Percentiles rank a stretch among this genome's conserved stretches.
Evolutionary conservation across 2,329 filamentous ascomycete species (phyloP).

Genomic region (Phyllosticta citribraziliensis): DNA sequence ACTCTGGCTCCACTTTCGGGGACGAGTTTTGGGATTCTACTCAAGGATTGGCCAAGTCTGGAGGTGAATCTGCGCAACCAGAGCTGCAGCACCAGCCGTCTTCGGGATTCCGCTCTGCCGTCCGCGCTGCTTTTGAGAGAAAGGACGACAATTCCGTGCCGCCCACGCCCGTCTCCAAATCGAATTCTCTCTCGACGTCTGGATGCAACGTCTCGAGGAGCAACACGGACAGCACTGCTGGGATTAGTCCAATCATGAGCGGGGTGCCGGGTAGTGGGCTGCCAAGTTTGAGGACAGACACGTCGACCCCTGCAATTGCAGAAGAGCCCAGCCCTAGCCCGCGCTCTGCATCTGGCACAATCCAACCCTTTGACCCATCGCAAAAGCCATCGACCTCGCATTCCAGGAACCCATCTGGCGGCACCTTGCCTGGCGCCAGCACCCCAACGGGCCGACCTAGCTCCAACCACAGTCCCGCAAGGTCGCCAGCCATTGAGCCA

Average conservation of each 20-base stretch:
- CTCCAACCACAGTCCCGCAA: slow-evolving; percentile 51
- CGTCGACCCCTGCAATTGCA: slow-evolving; percentile 44
- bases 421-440: slow-evolving; percentile 30
- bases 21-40: slow-evolving; percentile 20
- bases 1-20: slow-evolving; percentile 18
- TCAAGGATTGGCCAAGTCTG: neutral
- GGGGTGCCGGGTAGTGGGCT: slow-evolving; percentile 38
- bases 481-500: slow-evolving; percentile 43
- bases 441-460: slow-evolving; percentile 47
- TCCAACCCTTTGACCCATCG: slow-evolving; percentile 4
- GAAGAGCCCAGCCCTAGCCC: slow-evolving; percentile 40
- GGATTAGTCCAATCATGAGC: slow-evolving; percentile 57
- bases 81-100: slow-evolving; percentile 44
- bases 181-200: slow-evolving; percentile 24
- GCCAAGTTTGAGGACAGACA: slow-evolving; percentile 17
- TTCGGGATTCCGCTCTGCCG: slow-evolving; percentile 48
- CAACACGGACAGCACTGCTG: slow-evolving; percentile 52
- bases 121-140: slow-evolving; percentile 56
- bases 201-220: slow-evolving; percentile 43
- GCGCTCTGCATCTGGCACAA: slow-evolving; percentile 18
- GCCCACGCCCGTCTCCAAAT: slow-evolving; percentile 40
- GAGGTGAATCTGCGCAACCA: neutral
- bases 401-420: slow-evolving; percentile 29
- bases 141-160: slow-evolving; percentile 44
- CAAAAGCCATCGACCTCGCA: slow-evolving; percentile 30